A percentile compares a stretch with the other conserved stretches of the same genome.
Evolutionary conservation across 345 rosid genomes (phyloP).

Genomic region (Rubroshorea leprosula): DNA sequence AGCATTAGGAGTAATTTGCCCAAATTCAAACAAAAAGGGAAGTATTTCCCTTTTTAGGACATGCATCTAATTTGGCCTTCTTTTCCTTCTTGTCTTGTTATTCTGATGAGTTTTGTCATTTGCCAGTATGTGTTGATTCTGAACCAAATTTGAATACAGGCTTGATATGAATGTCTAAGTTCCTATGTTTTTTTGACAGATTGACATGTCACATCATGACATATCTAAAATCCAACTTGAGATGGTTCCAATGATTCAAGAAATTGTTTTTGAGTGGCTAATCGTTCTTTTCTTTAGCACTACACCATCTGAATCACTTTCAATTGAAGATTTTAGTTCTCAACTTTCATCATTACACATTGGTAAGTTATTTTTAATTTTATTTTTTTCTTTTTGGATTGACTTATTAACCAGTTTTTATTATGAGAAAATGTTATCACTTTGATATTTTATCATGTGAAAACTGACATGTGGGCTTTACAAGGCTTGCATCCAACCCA

Average conservation of each 20-base stretch:
- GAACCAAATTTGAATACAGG: no score
- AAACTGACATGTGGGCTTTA: no score
- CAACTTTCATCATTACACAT: constrained; percentile 87
- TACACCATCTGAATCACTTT: constrained; percentile 66
- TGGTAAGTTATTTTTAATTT: constrained; percentile 44
- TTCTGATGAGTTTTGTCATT: no score
- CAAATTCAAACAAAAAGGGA: no score
- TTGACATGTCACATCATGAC: constrained; percentile 61
- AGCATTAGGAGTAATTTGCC: no score
- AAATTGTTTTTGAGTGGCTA: constrained; percentile 78
- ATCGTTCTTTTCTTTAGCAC: constrained; percentile 60
- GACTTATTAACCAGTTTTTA: neutral
- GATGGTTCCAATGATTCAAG: constrained; percentile 86
- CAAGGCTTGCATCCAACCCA: no score
- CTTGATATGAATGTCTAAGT: neutral
- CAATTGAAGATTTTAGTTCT: constrained; percentile 78
- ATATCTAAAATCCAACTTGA: constrained; percentile 70
- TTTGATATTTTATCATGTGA: neutral
- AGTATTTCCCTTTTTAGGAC: no score
- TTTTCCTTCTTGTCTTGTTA: no score
- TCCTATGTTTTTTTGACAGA: constrained; percentile 35
- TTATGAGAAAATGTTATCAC: constrained; percentile 3
- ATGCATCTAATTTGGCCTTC: no score
- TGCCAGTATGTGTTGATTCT: no score
- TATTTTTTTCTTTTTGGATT: neutral